Percentiles rank a stretch among this genome's conserved stretches.
These are phyloP conservation scores for Leccinum variicolor DNA, from an alignment of 768 basidiomycete genomes.

Conservation along the genomic window DNA sequence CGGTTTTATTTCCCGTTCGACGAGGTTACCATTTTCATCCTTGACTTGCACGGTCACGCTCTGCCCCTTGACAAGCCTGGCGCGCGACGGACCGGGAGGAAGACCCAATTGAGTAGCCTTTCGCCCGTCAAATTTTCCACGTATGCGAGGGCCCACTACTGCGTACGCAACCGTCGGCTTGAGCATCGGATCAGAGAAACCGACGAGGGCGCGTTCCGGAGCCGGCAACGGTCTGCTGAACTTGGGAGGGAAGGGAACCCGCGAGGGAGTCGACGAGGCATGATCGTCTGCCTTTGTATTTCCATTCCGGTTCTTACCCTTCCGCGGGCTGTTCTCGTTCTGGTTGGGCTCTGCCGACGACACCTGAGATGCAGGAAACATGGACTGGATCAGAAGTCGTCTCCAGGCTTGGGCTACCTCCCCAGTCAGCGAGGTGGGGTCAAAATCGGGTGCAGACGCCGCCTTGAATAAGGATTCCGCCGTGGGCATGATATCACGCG, in stretches of 20 bases:
- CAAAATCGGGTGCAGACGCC: constrained; percentile 24
- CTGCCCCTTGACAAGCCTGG: constrained; percentile 60
- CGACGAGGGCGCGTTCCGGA: constrained; percentile 19
- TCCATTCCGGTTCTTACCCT: constrained; percentile 4
- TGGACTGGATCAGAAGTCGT: constrained; percentile 45
- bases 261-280: constrained; percentile 4
- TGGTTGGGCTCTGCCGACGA: constrained; percentile 10
- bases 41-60: constrained; percentile 53
- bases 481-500: background rate
- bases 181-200: constrained; percentile 11
- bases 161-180: constrained; percentile 47
- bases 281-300: background rate
- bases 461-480: constrained; percentile 19
- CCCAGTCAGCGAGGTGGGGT: constrained; percentile 35
- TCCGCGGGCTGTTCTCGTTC: constrained; percentile 12
- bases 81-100: constrained; percentile 54
- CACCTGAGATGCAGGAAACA: constrained; percentile 52
- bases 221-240: constrained; percentile 18
- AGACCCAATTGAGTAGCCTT: constrained; percentile 66
- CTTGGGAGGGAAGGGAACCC: constrained; percentile 14
- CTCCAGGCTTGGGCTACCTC: constrained; percentile 56
- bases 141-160: constrained; percentile 48
- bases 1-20: constrained; percentile 50
- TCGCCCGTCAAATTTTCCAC: constrained; percentile 69
- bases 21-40: constrained; percentile 39